Percentiles rank a stretch among this genome's conserved stretches.
These are phyloP conservation scores for Trametes sanguinea DNA, from an alignment of 768 basidiomycete species.

Conservation along the genomic window DNA sequence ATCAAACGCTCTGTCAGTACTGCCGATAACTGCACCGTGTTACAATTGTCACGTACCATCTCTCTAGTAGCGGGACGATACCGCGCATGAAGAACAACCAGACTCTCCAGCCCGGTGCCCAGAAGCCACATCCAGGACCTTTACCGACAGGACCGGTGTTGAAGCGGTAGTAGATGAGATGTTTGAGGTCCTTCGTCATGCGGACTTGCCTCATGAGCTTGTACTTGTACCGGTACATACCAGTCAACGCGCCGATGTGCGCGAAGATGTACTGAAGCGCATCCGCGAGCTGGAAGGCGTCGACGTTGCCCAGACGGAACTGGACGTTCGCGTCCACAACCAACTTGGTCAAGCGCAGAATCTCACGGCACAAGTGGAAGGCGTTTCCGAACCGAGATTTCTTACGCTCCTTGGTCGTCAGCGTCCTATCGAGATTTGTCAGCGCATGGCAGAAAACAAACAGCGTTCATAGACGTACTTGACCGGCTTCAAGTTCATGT, in stretches of 20 bases:
- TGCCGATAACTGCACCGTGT: too few relatives aligned
- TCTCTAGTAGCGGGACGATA: slow-evolving; percentile 94
- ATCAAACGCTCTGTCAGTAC: neutral
- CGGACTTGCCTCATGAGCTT: slow-evolving; percentile 99
- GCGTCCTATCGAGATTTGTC: slow-evolving; percentile 58
- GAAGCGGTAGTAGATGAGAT: slow-evolving; percentile 97
- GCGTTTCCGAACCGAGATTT: slow-evolving; percentile 99
- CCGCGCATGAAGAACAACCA: slow-evolving; percentile 99
- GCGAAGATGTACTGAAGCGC: slow-evolving; percentile 97
- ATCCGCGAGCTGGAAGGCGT: slow-evolving; percentile 98
- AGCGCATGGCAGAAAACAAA: slow-evolving; percentile 7
- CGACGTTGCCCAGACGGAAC: slow-evolving; percentile 96
- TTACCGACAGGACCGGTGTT: slow-evolving; percentile 99
- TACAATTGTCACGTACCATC: slow-evolving; percentile 60
- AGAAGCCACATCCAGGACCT: slow-evolving; percentile 98
- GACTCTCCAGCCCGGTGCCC: slow-evolving; percentile 99
- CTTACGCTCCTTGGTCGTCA: slow-evolving; percentile 99
- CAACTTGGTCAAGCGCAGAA: slow-evolving; percentile 94
- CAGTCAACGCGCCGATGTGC: slow-evolving; percentile 96
- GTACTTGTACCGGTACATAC: slow-evolving; percentile 99
- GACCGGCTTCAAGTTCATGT: slow-evolving; percentile 98
- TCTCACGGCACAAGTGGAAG: slow-evolving; percentile 97
- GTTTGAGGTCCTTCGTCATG: slow-evolving; percentile 99
- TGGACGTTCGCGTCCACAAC: slow-evolving; percentile 99
- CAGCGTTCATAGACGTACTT: slow-evolving; percentile 47